Percentiles rank a stretch among this genome's conserved stretches.
These are phyloP conservation scores for Colletotrichum sp. DNA, from an alignment of 2,329 filamentous ascomycete genomes.

Conservation along the genomic window DNA sequence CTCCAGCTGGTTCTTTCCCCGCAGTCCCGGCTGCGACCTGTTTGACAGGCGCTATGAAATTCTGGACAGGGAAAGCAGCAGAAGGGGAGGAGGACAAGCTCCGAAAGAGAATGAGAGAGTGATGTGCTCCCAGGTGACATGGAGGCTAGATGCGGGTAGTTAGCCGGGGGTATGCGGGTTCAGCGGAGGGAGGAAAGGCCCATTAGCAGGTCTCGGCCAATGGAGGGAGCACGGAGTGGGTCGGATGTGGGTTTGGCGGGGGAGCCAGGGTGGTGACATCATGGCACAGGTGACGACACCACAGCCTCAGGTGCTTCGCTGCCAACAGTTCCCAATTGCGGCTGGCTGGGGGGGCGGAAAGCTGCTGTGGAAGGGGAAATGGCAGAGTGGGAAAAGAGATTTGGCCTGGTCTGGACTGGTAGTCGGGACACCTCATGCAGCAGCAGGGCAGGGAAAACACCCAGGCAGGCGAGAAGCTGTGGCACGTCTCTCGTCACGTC, in stretches of 20 bases:
- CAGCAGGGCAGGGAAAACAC: not conserved
- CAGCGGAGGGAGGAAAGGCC: not conserved
- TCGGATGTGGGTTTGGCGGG: constrained; percentile 11
- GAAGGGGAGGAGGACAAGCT: not conserved
- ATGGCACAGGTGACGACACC: constrained; percentile 40
- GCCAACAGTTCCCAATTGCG: not conserved
- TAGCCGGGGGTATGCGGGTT: constrained; percentile 1
- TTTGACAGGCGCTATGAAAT: not conserved
- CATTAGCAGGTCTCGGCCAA: constrained; percentile 13
- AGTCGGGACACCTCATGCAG: not conserved
- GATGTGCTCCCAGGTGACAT: constrained; percentile 5
- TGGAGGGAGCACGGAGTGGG: not conserved
- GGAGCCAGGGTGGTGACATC: constrained; percentile 43
- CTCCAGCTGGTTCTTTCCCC: not conserved
- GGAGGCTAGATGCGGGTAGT: constrained; percentile 10
- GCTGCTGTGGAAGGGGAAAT: not conserved
- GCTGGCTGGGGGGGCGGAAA: not conserved
- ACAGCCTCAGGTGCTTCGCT: not conserved
- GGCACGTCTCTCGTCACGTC: not conserved
- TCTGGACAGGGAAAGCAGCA: not conserved
- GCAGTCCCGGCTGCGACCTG: not conserved
- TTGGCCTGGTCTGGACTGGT: not conserved
- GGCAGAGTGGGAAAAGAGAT: not conserved
- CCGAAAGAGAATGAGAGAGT: not conserved
- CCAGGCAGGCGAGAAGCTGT: not conserved